A percentile compares a stretch with the other conserved stretches of the same genome.
Evolutionary conservation across 148 eudicot genomes (phyloP).

Genomic region (Dianthus caryophyllus): DNA sequence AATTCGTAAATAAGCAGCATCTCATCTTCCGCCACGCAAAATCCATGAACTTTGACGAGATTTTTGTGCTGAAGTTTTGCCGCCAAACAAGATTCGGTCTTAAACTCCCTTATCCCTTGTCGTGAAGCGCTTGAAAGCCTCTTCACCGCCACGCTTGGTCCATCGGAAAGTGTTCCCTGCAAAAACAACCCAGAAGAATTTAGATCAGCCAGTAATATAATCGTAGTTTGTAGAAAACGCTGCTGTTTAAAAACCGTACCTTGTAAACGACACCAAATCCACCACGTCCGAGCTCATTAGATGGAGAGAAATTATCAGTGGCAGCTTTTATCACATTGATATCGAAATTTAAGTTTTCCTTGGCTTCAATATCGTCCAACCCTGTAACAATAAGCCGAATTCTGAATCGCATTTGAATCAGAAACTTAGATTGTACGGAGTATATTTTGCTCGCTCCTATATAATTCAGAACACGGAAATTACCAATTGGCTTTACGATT

Average conservation of each 20-base stretch:
- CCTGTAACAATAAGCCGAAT: conserved; percentile 15
- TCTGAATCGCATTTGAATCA: neutral
- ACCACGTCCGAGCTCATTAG: conserved; percentile 22
- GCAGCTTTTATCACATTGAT: conserved; percentile 13
- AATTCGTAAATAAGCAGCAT: conserved; percentile 24
- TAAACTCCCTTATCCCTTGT: conserved; percentile 20
- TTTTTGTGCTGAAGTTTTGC: conserved; percentile 31
- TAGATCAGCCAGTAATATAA: no score
- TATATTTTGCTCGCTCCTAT: neutral
- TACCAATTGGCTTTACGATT: conserved; percentile 16
- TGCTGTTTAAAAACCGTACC: neutral
- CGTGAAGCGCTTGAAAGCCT: conserved; percentile 21
- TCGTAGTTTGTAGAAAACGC: no score
- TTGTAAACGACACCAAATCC: conserved; percentile 28
- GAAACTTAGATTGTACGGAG: neutral
- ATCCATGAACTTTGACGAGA: conserved; percentile 27
- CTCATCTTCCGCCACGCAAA: conserved; percentile 24
- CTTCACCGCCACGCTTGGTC: conserved; percentile 25
- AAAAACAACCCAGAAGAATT: neutral
- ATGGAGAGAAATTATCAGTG: conserved; percentile 17
- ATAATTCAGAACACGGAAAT: neutral
- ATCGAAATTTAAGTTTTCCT: conserved; percentile 21
- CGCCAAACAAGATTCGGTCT: conserved; percentile 21
- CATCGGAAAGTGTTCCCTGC: conserved; percentile 19
- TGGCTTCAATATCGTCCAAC: conserved; percentile 21